Conservation (phyloP, 139 green algal species). For the Protoeuglena noctilucae region DNA sequence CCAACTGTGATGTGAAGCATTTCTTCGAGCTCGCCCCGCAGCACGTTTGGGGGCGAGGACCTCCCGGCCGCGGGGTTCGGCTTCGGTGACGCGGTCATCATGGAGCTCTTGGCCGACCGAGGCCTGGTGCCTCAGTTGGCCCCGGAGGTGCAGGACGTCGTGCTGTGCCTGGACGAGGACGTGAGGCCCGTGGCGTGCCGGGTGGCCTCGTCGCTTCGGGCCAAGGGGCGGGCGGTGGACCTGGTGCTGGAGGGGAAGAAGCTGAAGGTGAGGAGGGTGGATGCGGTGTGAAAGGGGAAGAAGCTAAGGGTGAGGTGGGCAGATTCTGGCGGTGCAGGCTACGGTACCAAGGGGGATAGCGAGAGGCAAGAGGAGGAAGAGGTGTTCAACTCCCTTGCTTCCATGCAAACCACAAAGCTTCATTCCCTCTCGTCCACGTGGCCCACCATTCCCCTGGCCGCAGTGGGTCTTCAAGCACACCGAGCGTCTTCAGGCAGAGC, state of each 20-base stretch:
- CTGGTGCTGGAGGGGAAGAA: constrained; percentile 81
- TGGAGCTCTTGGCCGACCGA: constrained; percentile 87
- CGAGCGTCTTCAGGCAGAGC: no score
- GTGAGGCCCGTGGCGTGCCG: constrained; percentile 35
- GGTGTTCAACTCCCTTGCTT: neutral
- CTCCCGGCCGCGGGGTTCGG: constrained; percentile 72
- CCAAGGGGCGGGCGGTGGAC: constrained; percentile 59
- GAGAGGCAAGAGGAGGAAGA: neutral
- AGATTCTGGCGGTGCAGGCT: neutral
- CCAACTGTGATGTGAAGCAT: no score
- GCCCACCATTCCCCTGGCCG: no score
- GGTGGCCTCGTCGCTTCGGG: constrained; percentile 48
- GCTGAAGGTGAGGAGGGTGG: constrained; percentile 78
- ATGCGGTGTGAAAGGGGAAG: no score
- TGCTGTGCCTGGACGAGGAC: constrained; percentile 52
- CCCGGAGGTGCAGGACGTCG: constrained; percentile 65
- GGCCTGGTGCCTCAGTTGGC: constrained; percentile 39
- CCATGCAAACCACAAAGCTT: neutral
- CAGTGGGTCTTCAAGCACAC: constrained; percentile 16
- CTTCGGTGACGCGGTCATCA: constrained; percentile 92
- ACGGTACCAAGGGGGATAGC: neutral
- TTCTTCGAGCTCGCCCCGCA: no score
- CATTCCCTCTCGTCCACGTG: no score
- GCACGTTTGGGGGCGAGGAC: constrained; percentile 70
- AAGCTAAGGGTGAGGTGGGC: constrained; percentile 48